Evolutionary conservation across 2,329 filamentous ascomycete species (phyloP), one percentile per base, ranked within the genome.

Genomic region (Torrubiella hemipterigena): DNA sequence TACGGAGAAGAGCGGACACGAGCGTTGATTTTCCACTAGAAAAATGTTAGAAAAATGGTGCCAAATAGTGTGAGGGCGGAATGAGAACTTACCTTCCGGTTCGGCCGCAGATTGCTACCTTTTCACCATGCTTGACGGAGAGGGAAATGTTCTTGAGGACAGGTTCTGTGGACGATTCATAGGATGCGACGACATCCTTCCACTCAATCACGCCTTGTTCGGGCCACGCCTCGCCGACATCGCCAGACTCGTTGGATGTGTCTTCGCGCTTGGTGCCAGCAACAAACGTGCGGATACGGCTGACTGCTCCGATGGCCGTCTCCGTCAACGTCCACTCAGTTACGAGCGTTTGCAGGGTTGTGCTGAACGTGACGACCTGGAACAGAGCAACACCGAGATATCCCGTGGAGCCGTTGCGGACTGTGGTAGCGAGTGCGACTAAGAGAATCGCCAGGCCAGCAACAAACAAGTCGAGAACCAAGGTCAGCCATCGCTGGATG

Each of bases 401-500:
- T 41, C 17, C 46, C 28, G 46, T 51, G 49, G 27, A 52, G 27
- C 26, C 48, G 25, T 33, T 21, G 8, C 37, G 35, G 7, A 67
- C 43, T 26, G 38, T 31, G 3, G 65, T 57, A 2, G 63, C 58
- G 3, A 68, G 42, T 5, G 34, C 48, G 8, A 70, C 58, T 3
- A 70, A 41, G 3, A 67, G 39, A 1, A 61, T 52, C 1, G 63
- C 63, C 19, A 71, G 50, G 2, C 43, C 57, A 1, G 63, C 58
- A 1, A 67, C 59, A 4, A 47, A 28, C 3, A 70, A 42, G 35
- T 69, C 63, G 8, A 71, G 42, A 1, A 64, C 60, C 3, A 70
- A 42, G 0, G 50, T 59, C 2, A 69, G 47, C 64, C 65, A 70
- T 16, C 59, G 50, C 37, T 69, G 66, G 11, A 69, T 59, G 14